Base-by-base conservation (phyloP, 176 grass and related monocot genomes). In the Panicum miliaceum region DNA sequence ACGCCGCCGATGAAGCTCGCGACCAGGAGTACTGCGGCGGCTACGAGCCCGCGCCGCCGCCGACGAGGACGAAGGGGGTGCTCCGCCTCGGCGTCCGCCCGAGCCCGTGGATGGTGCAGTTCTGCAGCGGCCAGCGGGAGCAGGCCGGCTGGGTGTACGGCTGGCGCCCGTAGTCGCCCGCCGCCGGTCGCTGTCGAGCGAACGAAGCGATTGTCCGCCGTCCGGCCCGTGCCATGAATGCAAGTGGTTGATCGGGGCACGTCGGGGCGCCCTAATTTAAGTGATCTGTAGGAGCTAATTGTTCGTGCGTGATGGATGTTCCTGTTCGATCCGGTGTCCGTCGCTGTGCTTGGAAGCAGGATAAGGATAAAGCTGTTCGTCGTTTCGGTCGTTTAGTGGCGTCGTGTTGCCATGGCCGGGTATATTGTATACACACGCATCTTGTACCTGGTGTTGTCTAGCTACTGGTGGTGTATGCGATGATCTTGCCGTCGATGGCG, bases 71-170 rank as follows among this genome's bases (percentile, higher is more conserved):
- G 22, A 78, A 78, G 18, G 16, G 57, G 4, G 4, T 75, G 50
- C 14, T 84, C 58, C 27, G 84, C 84, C n/a, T 83, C 84, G 60
- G 71, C 13, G 52, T 75, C 47, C 75, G 80, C 2, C 4, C 79
- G 12, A 83, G 59, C 67, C 79, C 88, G 38, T 90, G 84, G 84
- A 40, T 83, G 58, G 4, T 87, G 68, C 80, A 87, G 32, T 46
- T 87, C 74, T 84, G 51, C 80, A 52, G 82, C 82, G 75, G 80
- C 50, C 48, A 43, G 79, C 72, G 50, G 59, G 74, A 83, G 48
- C 20, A 52, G 35, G 16, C 40, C 64, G 71, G 41, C 22, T 80
- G 82, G 82, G 81, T 59, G 60, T 53, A 84, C 69, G 80, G 89
- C 13, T 84, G 67, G 84, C 42, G 50, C 50, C 13, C 51, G 18